These are phyloP conservation scores for Eremomyces bilateralis DNA, from an alignment of 495 filamentous ascomycete genomes.

Conservation along the genomic window DNA sequence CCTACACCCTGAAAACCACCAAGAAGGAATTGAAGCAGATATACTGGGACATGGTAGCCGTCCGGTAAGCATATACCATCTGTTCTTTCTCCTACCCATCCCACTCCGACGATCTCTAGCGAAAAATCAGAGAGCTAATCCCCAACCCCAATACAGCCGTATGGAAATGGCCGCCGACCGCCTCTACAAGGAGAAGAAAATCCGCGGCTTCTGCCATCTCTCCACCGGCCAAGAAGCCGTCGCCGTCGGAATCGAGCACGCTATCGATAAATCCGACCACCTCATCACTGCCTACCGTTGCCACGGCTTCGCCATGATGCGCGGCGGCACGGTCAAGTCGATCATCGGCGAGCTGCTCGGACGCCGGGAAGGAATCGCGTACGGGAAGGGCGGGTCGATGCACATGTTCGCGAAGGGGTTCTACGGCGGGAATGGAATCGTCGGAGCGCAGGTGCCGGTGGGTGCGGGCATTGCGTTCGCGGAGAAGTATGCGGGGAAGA, in stretches of 20 bases:
- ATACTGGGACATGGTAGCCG: conserved; percentile 91
- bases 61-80: conserved; percentile 37
- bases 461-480: conserved; percentile 94
- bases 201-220: conserved; percentile 96
- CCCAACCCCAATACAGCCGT: conserved; percentile 35
- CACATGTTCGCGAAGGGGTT: conserved; percentile 99
- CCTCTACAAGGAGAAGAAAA: conserved; percentile 99
- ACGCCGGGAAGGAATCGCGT: conserved; percentile 85
- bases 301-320: conserved; percentile 96
- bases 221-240: conserved; percentile 97
- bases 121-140: conserved; percentile 2
- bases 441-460: conserved; percentile 94
- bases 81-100: not conserved
- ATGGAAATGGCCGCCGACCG: conserved; percentile 99
- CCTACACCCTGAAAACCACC: conserved; percentile 75
- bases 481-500: conserved; percentile 73
- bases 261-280: conserved; percentile 73
- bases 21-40: conserved; percentile 97
- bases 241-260: conserved; percentile 89
- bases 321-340: conserved; percentile 71
- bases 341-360: conserved; percentile 96
- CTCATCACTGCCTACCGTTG: conserved; percentile 96
- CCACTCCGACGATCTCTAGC: not conserved
- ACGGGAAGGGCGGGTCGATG: conserved; percentile 98
- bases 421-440: conserved; percentile 97